Conservation (phyloP, 345 rosid species). For the Alliaria petiolata region DNA sequence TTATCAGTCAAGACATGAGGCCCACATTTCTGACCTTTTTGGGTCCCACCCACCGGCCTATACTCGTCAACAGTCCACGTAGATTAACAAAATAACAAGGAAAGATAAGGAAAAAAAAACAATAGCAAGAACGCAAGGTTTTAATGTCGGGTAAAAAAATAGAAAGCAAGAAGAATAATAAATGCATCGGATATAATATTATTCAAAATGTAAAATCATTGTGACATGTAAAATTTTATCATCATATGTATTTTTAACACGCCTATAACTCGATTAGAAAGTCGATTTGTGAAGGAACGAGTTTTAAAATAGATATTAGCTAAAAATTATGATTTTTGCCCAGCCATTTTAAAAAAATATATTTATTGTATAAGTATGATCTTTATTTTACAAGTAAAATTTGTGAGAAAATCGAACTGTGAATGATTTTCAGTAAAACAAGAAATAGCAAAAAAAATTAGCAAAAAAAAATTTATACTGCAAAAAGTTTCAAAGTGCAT, state of each 20-base stretch:
- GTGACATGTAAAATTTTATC: background rate
- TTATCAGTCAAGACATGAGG: background rate
- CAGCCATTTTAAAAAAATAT: background rate
- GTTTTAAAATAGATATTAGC: background rate
- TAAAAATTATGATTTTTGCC: background rate
- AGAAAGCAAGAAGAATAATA: background rate
- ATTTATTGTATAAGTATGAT: background rate
- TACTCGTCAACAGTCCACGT: constrained; percentile 17
- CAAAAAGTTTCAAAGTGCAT: background rate
- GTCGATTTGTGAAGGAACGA: background rate
- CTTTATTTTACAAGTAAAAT: background rate
- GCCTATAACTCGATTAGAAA: background rate
- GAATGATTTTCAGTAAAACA: background rate
- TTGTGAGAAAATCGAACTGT: background rate
- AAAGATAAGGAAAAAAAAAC: background rate
- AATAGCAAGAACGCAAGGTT: background rate
- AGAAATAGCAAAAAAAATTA: background rate
- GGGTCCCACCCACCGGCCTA: constrained; percentile 33
- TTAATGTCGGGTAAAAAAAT: background rate
- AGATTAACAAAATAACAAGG: background rate
- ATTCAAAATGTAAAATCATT: background rate
- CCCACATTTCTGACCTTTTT: background rate
- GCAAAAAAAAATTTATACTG: background rate
- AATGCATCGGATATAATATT: background rate
- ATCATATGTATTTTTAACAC: background rate